These are phyloP conservation scores for Coccomyxa sp. DNA, from an alignment of 139 green algal species.

Conservation along the genomic window DNA sequence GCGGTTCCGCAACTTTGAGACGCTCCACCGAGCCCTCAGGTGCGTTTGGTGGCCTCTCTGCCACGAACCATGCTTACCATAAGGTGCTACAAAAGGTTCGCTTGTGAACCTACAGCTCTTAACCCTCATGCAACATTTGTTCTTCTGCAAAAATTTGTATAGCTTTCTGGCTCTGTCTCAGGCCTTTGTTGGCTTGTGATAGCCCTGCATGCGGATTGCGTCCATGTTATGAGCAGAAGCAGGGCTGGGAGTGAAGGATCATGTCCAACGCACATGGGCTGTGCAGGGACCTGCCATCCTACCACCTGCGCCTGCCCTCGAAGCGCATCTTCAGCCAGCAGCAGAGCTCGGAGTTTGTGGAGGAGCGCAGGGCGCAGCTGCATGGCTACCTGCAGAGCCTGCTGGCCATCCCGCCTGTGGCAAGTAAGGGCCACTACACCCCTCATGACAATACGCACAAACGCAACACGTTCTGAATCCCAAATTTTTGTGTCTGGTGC, in stretches of 20 bases:
- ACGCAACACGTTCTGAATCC: too few species aligned
- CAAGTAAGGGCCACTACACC: too few species aligned
- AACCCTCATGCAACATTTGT: too few species aligned
- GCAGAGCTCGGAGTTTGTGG: constrained; percentile 52
- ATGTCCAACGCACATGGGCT: background rate
- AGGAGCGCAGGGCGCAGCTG: constrained; percentile 43
- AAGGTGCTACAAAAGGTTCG: too few species aligned
- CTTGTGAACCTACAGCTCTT: too few species aligned
- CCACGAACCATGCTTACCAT: background rate
- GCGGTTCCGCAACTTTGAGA: constrained; percentile 71
- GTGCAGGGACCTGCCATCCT: constrained; percentile 4
- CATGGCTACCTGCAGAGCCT: constrained; percentile 51
- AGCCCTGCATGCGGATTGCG: background rate
- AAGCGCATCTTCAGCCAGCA: constrained; percentile 58
- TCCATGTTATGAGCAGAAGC: too few species aligned
- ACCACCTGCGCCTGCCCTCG: constrained; percentile 45
- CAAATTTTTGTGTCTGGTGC: too few species aligned
- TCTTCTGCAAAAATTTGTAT: too few species aligned
- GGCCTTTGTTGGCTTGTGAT: background rate
- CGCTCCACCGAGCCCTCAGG: constrained; percentile 56
- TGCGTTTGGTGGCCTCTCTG: too few species aligned
- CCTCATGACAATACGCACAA: too few species aligned
- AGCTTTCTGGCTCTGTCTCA: too few species aligned
- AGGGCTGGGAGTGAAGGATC: background rate
- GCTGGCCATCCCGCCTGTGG: constrained; percentile 18